A percentile compares a stretch with the other conserved stretches of the same genome.
These are phyloP conservation scores for Phytophthora hibernalis DNA, from an alignment of 352 stramenopile genomes.

Conservation along the genomic window DNA sequence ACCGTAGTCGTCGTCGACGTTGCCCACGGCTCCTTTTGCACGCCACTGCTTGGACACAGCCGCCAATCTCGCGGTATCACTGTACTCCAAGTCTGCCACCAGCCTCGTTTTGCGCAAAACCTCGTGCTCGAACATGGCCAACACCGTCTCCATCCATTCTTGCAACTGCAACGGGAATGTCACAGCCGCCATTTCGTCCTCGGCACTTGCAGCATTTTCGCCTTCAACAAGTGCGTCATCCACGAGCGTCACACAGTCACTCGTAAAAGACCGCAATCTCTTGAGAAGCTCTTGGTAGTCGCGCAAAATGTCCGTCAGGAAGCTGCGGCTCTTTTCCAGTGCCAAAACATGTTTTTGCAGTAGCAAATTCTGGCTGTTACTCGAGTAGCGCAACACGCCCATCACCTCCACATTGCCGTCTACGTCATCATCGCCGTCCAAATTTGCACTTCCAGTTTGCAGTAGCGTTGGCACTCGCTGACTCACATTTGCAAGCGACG, in stretches of 20 bases:
- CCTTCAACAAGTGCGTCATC: constrained; percentile 35
- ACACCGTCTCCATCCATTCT: constrained; percentile 83
- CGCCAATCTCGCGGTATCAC: constrained; percentile 45
- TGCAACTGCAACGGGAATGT: constrained; percentile 42
- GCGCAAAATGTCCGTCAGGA: constrained; percentile 59
- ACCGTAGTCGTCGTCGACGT: constrained; percentile 65
- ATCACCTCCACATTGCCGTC: constrained; percentile 29
- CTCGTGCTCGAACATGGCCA: constrained; percentile 74
- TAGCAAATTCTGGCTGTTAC: constrained; percentile 47
- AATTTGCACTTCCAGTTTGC: constrained; percentile 6
- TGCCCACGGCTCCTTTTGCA: constrained; percentile 40
- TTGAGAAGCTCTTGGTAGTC: constrained; percentile 57
- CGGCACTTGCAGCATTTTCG: constrained; percentile 27
- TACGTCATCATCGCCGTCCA: background rate
- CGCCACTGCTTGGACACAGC: constrained; percentile 56
- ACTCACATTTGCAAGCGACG: constrained; percentile 74
- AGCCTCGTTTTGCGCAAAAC: constrained; percentile 61
- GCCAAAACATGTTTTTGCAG: constrained; percentile 72
- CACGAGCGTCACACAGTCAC: constrained; percentile 41
- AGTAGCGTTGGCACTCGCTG: constrained; percentile 60
- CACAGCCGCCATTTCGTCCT: constrained; percentile 25
- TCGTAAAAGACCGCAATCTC: constrained; percentile 48
- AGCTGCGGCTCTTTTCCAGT: constrained; percentile 69
- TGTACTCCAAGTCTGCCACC: constrained; percentile 62
- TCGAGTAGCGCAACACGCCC: constrained; percentile 56